Conservation (phyloP, 345 rosid genomes). For the Acer campestre region DNA sequence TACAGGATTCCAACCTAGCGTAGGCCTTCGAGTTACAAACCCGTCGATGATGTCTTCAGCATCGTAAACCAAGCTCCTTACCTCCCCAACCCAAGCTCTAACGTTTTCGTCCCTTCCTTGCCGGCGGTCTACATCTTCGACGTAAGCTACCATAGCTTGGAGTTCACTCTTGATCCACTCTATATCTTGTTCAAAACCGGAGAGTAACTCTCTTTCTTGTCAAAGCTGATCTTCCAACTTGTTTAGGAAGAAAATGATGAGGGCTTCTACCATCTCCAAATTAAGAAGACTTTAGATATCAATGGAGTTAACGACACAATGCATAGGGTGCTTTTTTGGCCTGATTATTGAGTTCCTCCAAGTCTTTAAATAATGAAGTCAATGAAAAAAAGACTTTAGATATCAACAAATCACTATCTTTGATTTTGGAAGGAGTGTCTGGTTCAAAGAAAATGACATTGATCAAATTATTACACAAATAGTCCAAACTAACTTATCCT, state of each 20-base stretch:
- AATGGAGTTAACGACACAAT: neutral
- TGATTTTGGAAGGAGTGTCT: neutral
- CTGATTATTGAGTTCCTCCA: neutral
- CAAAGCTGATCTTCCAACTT: neutral
- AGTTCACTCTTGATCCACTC: constrained; percentile 10
- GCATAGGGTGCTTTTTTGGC: neutral
- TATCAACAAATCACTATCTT: neutral
- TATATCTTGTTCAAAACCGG: neutral
- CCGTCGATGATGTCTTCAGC: neutral
- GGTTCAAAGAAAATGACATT: neutral
- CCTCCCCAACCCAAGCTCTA: neutral
- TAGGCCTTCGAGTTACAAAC: neutral
- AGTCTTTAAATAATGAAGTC: neutral
- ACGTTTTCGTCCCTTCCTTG: neutral
- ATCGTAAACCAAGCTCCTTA: neutral
- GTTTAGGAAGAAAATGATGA: neutral
- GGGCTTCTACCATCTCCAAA: constrained; percentile 4
- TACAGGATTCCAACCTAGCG: neutral
- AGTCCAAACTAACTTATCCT: too few species aligned
- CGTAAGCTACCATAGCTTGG: constrained; percentile 5
- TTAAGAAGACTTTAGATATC: neutral
- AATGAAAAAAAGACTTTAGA: neutral
- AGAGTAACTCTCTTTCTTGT: constrained; percentile 2
- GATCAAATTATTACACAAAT: neutral
- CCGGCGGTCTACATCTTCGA: neutral